A percentile compares a stretch with the other conserved stretches of the same genome.
These are phyloP conservation scores for Thraustochytrium sp. DNA, from an alignment of 352 stramenopile species.

Conservation along the genomic window DNA sequence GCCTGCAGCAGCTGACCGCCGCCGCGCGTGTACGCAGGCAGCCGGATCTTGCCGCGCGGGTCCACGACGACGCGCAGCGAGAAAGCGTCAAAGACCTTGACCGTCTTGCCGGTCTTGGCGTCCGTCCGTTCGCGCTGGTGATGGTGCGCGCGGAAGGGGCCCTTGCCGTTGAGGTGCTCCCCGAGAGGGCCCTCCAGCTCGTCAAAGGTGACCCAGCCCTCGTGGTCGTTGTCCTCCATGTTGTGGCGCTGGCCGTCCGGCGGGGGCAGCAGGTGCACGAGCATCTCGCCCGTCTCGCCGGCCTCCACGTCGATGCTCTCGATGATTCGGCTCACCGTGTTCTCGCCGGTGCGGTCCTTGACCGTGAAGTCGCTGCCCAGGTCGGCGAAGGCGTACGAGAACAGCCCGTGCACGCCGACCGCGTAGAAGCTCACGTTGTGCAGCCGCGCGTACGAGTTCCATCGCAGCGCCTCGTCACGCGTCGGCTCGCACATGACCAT, in stretches of 20 bases:
- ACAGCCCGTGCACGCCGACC: constrained; percentile 46
- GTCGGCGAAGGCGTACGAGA: constrained; percentile 56
- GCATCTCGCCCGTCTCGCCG: not conserved
- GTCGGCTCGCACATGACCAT: constrained; percentile 62
- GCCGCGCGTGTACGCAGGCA: constrained; percentile 61
- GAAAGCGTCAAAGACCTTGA: constrained; percentile 41
- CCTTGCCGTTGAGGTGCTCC: constrained; percentile 36
- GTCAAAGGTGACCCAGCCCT: constrained; percentile 39
- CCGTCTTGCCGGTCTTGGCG: constrained; percentile 26
- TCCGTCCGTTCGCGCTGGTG: not conserved
- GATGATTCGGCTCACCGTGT: constrained; percentile 40
- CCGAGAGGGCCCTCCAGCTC: constrained; percentile 33
- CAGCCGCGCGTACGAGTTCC: constrained; percentile 3
- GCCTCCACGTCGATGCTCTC: not conserved
- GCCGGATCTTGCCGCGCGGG: not conserved
- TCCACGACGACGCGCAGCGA: constrained; percentile 50
- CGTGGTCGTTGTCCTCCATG: constrained; percentile 39
- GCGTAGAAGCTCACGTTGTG: constrained; percentile 51
- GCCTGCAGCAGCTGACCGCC: constrained; percentile 82
- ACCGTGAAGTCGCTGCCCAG: constrained; percentile 54
- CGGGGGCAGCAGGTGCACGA: constrained; percentile 7
- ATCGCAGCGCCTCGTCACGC: constrained; percentile 19
- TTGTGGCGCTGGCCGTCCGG: constrained; percentile 37
- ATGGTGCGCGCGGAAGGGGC: constrained; percentile 34
- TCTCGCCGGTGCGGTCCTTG: constrained; percentile 53